Evolutionary conservation across 1,284 basidiomycete genomes (phyloP), one percentile per base, ranked within the genome.

Genomic region (Termitomyces sp.): DNA sequence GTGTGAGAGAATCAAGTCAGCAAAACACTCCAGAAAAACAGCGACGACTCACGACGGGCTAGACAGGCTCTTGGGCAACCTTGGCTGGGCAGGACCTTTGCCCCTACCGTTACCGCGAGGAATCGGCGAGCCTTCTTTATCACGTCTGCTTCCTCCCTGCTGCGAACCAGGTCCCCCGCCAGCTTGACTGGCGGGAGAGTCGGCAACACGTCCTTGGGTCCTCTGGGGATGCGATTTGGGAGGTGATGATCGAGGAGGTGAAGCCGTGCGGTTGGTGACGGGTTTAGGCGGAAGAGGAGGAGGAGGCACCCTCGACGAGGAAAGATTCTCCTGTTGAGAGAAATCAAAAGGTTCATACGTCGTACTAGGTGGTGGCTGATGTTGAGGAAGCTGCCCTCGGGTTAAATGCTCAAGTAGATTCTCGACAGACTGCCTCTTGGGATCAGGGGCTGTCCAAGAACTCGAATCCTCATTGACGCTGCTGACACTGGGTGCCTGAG

Each of bases 361-460:
- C 5, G 71, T 62, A n/a, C n/a, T n/a, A 5, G 70, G 62, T 41
- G 68, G 67, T 13, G 66, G 62, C 51, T 66, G 71, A 59, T 49
- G 72, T 63, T 59, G 64, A 47, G 71, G 66, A 41, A 75, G 71
- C 62, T 80, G 80, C 51, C 76, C 72, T 56, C 83, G 75, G 28
- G 83, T 81, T 14, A 88, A 66, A 61, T 86, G 82, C 56, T 88
- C 86, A 61, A 90, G 73, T 38, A 89, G 69, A 61, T 88, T 88
- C 62, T 88, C 86, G 49, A 89, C 85, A 3, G 86, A 89, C 64
- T 86, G 85, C 53, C 84, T 77, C 71, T 88, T 88, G 19, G 86
- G 83, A 59, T 89, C 85, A n/a, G 70, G 63, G 34, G 74, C 69
- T 5, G 76, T 69, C 62, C 80, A 77, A 8, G 74, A 72, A 63